Percentiles rank a stretch among this genome's conserved stretches.
phyloP scores from a whole-genome alignment of 2,329 filamentous ascomycete genomes.

The Leptographium procerum region DNA sequence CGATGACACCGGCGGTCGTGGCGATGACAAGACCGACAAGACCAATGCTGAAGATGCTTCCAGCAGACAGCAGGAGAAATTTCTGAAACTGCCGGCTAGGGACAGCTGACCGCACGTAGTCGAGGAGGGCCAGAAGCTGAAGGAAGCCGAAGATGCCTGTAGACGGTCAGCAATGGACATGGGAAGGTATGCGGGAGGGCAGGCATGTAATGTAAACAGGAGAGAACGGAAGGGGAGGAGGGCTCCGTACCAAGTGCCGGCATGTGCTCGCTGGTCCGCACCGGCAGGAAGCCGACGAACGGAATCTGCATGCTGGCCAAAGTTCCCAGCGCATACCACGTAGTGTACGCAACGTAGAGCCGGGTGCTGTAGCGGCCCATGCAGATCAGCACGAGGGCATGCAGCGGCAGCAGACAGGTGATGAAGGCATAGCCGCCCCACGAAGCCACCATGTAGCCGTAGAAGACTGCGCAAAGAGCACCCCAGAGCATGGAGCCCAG shows the following conservation, averaged over 20 bases:
- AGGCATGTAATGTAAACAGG: no score
- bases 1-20: conserved; percentile 82
- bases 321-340: conserved; percentile 94
- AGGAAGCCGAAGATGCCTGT: conserved; percentile 88
- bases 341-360: conserved; percentile 92
- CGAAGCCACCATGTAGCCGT: conserved; percentile 99
- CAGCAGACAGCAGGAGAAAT: conserved; percentile 65
- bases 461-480: conserved; percentile 86
- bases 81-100: conserved; percentile 91
- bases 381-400: conserved; percentile 84
- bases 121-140: conserved; percentile 84
- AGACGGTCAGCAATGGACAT: not conserved
- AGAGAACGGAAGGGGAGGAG: not conserved
- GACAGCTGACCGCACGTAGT: conserved; percentile 79
- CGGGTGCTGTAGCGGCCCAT: conserved; percentile 95
- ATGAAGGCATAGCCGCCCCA: conserved; percentile 99
- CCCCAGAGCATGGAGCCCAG: conserved; percentile 95
- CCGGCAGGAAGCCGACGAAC: conserved; percentile 93
- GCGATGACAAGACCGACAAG: conserved; percentile 71
- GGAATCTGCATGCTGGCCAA: conserved; percentile 98
- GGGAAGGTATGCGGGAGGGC: no score
- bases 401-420: conserved; percentile 88
- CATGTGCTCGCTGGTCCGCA: conserved; percentile 98
- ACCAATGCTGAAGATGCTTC: conserved; percentile 61
- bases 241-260: conserved; percentile 65